Base-by-base conservation (phyloP, 345 rosid genomes). In the Microcos paniculata region DNA sequence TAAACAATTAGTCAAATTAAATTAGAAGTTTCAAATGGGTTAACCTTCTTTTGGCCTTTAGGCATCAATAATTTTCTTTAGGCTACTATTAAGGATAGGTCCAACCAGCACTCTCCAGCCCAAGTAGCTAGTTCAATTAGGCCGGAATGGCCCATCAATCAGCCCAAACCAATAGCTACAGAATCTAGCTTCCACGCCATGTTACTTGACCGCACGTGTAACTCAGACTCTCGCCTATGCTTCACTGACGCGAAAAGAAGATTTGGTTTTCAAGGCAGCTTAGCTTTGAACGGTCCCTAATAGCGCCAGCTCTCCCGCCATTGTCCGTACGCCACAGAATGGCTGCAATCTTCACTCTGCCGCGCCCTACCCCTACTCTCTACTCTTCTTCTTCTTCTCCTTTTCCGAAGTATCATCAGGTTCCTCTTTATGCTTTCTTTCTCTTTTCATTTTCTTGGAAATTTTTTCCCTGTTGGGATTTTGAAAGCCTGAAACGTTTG, bases 281-380 rank as follows among this genome's bases (percentile, higher is more conserved):
- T 4, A 38, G 23, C 61, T 38, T n/a, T 71, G 75, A 70, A 70
- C 31, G 74, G 48, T 70, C 61, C 5, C 46, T 33, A 53, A 15
- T 45, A 23, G 14, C 57, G 40, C 23, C 73, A 16, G 30, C 72
- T 28, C 58, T 69, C 45, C 62, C 49, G 48, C 74, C 74, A 70
- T 51, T 19, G 16, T 28, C 28, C 51, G 10, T 18, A 42, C 14
- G 56, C 23, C 51, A 12, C 6, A 68, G 1, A 72, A 72, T 58
- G 76, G 55, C 76, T 45, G 11, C 76, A 72, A 18, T 43, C 55
- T 26, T 43, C 15, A 46, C 40, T 23, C 53, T 38, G 38, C 66
- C 52, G 8, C 75, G 52, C 19, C 33, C 52, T 21, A 23, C 62
- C 42, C 49, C 33, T 52, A 33, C 46, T 21, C 30, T 40, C 35